A percentile compares a stretch with the other conserved stretches of the same genome.
Conservation (phyloP, 805 yeast genomes). For the Yarrowia phangngaensis region DNA sequence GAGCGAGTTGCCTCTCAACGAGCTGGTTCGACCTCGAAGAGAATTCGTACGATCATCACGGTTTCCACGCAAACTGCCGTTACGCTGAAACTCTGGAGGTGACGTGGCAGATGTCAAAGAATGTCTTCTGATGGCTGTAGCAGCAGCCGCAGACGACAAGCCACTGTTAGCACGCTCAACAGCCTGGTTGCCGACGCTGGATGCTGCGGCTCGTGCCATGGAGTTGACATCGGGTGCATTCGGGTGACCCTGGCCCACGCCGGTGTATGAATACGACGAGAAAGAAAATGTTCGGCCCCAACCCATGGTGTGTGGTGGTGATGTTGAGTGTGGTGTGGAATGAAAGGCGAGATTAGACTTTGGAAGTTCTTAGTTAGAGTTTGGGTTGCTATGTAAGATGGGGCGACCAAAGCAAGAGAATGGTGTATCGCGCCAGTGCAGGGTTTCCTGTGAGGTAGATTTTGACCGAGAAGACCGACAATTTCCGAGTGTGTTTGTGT, state of each 20-base stretch:
- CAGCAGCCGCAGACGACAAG: conserved; percentile 39
- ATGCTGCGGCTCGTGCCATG: conserved; percentile 62
- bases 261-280: conserved; percentile 34
- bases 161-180: conserved; percentile 27
- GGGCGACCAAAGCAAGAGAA: too few relatives aligned
- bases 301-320: conserved; percentile 15
- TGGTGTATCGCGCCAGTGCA: too few relatives aligned
- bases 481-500: too few relatives aligned
- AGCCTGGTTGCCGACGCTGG: conserved; percentile 36
- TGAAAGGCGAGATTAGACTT: not conserved
- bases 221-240: conserved; percentile 37
- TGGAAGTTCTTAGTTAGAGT: not conserved
- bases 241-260: conserved; percentile 36
- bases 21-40: conserved; percentile 18
- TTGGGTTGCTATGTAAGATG: not conserved
- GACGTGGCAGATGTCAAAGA: conserved; percentile 19
- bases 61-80: conserved; percentile 12
- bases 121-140: conserved; percentile 40
- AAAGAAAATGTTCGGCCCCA: conserved; percentile 27
- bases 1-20: conserved; percentile 24
- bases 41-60: conserved; percentile 6
- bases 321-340: not conserved
- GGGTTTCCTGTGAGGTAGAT: too few relatives aligned
- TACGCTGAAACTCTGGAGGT: conserved; percentile 13
- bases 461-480: too few relatives aligned